Evolutionary conservation across 2,329 filamentous ascomycete genomes (phyloP), one percentile per base, ranked within the genome.

Genomic region (Paraphaeosphaeria sporulosa): DNA sequence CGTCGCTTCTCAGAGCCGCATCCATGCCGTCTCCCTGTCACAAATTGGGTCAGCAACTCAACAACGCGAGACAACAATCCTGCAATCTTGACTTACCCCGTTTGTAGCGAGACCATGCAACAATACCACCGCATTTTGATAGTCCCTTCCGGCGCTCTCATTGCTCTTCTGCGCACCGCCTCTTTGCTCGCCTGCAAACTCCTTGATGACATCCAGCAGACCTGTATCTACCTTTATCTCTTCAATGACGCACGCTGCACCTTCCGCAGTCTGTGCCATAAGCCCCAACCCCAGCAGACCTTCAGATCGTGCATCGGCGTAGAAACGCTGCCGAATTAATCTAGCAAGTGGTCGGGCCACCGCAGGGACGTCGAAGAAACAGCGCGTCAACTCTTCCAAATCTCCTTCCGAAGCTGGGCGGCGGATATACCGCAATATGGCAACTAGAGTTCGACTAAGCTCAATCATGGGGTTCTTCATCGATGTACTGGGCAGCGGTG

Each of bases 401-500:
- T 74, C 67, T 43, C 69, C 66, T 42, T 69, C 67, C 25, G 64
- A 50, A 25, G 66, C 58, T 15, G 64, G 27, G 43, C 63, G 68
- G 4, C 63, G 60, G 5, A 72, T 59, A 46, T 66, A 69, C 23
- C 71, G 56, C 9, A 74, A 58, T 7, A 73, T 70, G 19, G 68
- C 63, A n/a, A 76, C 63, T 5, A 76, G 68, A 6, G 68, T 70
- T 1, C 72, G 65, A 1, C 71, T 71, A 13, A 75, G 63, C 61
- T 78, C 76, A 36, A 78, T 69, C 63, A 68, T 71, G n/a, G 73
- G 63, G n/a, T 76, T 76, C 60, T 76, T 78, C 74, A 78, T 77
- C 1, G 73, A 61, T n/a, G 72, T 75, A 56, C 75, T 78, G 4
- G 75, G 75, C 2, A 77, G 32, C 27, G 76, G 73, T 19, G 61